Percentiles rank a stretch among this genome's conserved stretches.
These are phyloP conservation scores for Candida coleopterorum DNA, from an alignment of 805 yeast species.

Conservation along the genomic window DNA sequence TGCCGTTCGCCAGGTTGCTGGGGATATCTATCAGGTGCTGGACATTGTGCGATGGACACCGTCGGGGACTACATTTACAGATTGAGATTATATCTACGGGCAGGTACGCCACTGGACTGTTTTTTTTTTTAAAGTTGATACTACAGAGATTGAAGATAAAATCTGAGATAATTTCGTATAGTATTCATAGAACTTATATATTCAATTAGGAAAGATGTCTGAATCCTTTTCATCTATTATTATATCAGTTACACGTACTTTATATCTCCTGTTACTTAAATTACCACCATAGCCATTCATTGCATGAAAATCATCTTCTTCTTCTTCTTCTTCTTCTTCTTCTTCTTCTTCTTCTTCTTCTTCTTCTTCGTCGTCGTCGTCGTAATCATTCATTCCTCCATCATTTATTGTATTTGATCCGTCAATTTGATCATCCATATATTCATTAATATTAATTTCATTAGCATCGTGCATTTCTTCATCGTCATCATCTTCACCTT, in stretches of 20 bases:
- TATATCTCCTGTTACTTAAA: slow-evolving; percentile 21
- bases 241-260: slow-evolving; percentile 40
- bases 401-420: slow-evolving; percentile 14
- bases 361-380: slow-evolving; percentile 12
- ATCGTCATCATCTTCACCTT: slow-evolving; percentile 11
- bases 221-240: slow-evolving; percentile 31
- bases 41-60: too few relatives aligned
- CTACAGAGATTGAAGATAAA: too few relatives aligned
- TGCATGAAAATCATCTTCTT: slow-evolving; percentile 14
- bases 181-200: neutral
- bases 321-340: slow-evolving; percentile 10
- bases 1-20: too few relatives aligned
- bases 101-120: too few relatives aligned
- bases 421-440: slow-evolving; percentile 10
- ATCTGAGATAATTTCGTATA: too few relatives aligned
- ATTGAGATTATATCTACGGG: too few relatives aligned
- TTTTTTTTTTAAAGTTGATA: too few relatives aligned
- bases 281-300: slow-evolving; percentile 18
- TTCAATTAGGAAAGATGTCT: slow-evolving; percentile 20
- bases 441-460: slow-evolving; percentile 15
- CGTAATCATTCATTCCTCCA: slow-evolving; percentile 2
- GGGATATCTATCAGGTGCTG: too few relatives aligned
- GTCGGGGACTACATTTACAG: too few relatives aligned
- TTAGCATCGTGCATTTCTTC: slow-evolving; percentile 4
- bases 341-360: slow-evolving; percentile 14